phyloP scores from a whole-genome alignment of 257 asterid genomes.

The Solanum corneliomulleri region DNA sequence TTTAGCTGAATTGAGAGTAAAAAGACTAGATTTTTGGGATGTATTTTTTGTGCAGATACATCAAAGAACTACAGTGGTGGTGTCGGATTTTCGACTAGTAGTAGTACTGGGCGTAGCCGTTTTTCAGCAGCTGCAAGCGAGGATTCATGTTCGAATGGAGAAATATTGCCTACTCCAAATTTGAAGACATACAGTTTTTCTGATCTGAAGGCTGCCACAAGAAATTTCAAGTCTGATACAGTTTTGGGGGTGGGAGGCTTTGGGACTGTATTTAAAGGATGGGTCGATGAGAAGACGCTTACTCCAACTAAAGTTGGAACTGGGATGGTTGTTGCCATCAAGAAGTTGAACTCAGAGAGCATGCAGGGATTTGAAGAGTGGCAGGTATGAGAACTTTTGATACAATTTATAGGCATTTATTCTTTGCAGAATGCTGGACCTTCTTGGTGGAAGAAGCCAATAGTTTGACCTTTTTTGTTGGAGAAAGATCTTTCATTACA shows the following conservation, averaged over 20 bases:
- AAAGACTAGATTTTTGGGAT: neutral
- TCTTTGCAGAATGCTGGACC: neutral
- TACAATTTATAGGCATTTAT: neutral
- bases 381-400: constrained; percentile 16
- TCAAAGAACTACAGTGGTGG: constrained; percentile 28
- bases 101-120: constrained; percentile 28
- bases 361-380: constrained; percentile 42
- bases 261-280: constrained; percentile 43
- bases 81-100: constrained; percentile 17
- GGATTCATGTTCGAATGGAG: constrained; percentile 13
- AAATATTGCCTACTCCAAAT: constrained; percentile 19
- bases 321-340: constrained; percentile 41
- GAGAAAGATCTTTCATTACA: neutral
- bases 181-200: constrained; percentile 20
- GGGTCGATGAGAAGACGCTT: constrained; percentile 40
- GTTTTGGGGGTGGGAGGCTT: constrained; percentile 42
- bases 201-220: constrained; percentile 31
- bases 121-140: constrained; percentile 29
- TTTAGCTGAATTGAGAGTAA: neutral
- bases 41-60: constrained; percentile 27
- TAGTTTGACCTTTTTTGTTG: neutral
- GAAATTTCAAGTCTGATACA: constrained; percentile 29
- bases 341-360: constrained; percentile 32
- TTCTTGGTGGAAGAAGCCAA: neutral
- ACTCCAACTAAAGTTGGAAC: constrained; percentile 19